Conservation (phyloP, 371 early-diverging fungal genomes). For the Mortierella sp. region DNA sequence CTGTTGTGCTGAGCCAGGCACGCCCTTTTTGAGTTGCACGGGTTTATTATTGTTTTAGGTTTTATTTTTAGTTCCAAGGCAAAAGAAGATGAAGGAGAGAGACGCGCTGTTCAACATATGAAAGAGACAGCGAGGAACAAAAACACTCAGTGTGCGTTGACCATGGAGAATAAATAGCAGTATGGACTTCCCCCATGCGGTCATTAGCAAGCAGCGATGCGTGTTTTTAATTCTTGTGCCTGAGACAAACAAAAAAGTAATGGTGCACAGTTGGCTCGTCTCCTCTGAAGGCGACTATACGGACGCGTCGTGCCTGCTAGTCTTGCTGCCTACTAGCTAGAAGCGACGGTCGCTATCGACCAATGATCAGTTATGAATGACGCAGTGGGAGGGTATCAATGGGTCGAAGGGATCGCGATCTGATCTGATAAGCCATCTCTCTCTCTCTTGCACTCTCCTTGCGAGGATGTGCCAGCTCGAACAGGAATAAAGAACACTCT, state of each 20-base stretch:
- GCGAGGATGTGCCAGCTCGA: too few species aligned
- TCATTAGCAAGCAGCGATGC: neutral
- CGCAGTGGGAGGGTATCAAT: neutral
- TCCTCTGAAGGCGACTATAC: too few species aligned
- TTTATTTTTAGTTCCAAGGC: constrained; percentile 2
- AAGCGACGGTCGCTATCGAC: too few species aligned
- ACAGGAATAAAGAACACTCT: too few species aligned
- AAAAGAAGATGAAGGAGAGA: neutral
- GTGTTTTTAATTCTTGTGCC: neutral
- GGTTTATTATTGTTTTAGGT: neutral
- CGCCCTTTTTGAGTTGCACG: neutral
- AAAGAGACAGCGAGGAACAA: neutral
- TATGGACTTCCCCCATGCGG: neutral
- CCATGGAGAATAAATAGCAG: too few species aligned
- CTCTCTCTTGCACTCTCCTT: neutral
- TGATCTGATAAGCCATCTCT: constrained; percentile 12
- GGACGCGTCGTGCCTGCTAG: too few species aligned
- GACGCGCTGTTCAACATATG: neutral
- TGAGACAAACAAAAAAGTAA: neutral
- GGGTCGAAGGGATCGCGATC: neutral
- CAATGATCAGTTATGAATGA: too few species aligned
- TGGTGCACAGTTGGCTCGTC: neutral
- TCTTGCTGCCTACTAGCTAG: too few species aligned
- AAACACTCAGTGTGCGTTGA: too few species aligned
- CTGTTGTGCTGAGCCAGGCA: neutral